Evolutionary conservation across 1,284 basidiomycete species (phyloP).

Genomic region (Papiliotrema fonsecae): DNA sequence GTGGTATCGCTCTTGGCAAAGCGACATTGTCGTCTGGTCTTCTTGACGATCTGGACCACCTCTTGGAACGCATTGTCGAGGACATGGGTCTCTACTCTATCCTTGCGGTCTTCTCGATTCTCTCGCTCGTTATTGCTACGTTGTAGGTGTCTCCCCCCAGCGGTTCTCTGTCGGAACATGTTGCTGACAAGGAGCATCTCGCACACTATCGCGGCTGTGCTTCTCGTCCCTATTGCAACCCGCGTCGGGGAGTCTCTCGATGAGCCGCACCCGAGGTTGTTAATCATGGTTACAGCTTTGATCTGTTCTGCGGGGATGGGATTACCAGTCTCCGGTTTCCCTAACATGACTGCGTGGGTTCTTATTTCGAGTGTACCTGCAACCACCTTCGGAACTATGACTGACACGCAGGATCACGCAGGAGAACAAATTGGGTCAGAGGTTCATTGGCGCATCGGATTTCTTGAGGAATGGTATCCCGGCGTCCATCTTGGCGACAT

Average conservation of each 20-base stretch:
- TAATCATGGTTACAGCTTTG: constrained; percentile 84
- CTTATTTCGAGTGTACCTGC: neutral
- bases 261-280: constrained; percentile 64
- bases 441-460: constrained; percentile 78
- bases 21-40: constrained; percentile 88
- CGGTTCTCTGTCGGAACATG: neutral
- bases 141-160: constrained; percentile 34
- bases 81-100: constrained; percentile 74
- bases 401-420: constrained; percentile 66
- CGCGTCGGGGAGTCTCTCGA: constrained; percentile 77
- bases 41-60: constrained; percentile 66
- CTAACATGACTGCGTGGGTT: constrained; percentile 88
- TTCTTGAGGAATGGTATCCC: constrained; percentile 92
- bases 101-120: constrained; percentile 71
- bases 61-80: constrained; percentile 65
- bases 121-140: constrained; percentile 72
- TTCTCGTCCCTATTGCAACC: constrained; percentile 92
- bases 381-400: neutral
- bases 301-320: constrained; percentile 97
- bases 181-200: constrained; percentile 56
- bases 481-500: constrained; percentile 77
- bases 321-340: constrained; percentile 95
- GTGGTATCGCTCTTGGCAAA: constrained; percentile 92
- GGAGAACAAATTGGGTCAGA: constrained; percentile 88
- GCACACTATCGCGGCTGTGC: constrained; percentile 92